Percentiles rank a stretch among this genome's conserved stretches.
phyloP scores from a whole-genome alignment of 2,329 filamentous ascomycete species.

The Ploettnerulaceae sp. region DNA sequence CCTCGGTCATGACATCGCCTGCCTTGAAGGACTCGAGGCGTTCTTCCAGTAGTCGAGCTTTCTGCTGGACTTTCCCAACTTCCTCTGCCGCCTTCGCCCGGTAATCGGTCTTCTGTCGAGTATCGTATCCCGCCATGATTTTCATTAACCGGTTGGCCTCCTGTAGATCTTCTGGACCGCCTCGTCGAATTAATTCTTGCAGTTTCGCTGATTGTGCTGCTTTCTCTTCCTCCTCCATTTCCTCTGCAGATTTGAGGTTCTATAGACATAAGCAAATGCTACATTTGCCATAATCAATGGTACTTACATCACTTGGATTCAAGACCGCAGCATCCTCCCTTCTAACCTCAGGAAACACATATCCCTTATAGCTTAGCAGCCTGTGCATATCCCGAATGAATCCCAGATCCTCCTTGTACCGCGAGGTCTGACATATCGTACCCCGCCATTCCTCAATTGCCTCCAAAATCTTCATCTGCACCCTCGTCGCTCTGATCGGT shows the following conservation, averaged over 20 bases:
- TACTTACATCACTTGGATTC: slow-evolving; percentile 89
- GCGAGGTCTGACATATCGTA: slow-evolving; percentile 96
- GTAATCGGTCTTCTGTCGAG: slow-evolving; percentile 92
- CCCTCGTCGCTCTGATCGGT: slow-evolving; percentile 76
- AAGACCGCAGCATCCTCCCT: slow-evolving; percentile 92
- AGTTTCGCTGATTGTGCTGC: slow-evolving; percentile 97
- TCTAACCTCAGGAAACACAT: slow-evolving; percentile 87
- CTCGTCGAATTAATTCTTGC: slow-evolving; percentile 90
- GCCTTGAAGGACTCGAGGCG: slow-evolving; percentile 79
- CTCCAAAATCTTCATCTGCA: slow-evolving; percentile 90
- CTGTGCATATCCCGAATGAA: slow-evolving; percentile 98
- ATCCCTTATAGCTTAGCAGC: slow-evolving; percentile 92
- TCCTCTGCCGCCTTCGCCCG: slow-evolving; percentile 96
- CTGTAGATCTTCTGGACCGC: slow-evolving; percentile 86
- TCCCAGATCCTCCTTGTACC: slow-evolving; percentile 94
- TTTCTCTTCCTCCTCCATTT: slow-evolving; percentile 96
- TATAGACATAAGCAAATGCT: slow-evolving; percentile 37
- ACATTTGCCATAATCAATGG: neutral
- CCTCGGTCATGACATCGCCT: slow-evolving; percentile 70
- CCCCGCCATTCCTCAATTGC: slow-evolving; percentile 97
- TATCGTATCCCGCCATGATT: slow-evolving; percentile 97
- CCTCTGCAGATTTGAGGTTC: slow-evolving; percentile 93
- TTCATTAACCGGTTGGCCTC: slow-evolving; percentile 99
- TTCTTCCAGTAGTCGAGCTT: slow-evolving; percentile 87
- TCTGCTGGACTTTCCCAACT: slow-evolving; percentile 90